Evolutionary conservation across 108 stramenopile genomes (phyloP).

Genomic region (Fistulifera pelliculosa): DNA sequence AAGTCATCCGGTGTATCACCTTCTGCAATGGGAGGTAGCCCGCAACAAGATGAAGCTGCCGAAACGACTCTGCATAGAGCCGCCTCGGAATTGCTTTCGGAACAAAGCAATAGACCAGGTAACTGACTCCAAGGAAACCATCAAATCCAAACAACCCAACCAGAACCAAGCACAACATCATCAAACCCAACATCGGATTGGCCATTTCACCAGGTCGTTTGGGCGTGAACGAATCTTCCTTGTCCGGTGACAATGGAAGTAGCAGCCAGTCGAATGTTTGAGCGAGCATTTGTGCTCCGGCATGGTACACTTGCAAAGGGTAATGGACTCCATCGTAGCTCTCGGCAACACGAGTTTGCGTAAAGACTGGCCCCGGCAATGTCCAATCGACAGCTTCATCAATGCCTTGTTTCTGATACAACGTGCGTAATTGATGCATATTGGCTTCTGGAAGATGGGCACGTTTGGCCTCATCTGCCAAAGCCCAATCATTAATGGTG

Average conservation of each 20-base stretch:
- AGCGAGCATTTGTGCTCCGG: conserved; percentile 72
- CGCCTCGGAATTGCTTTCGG: conserved; percentile 44
- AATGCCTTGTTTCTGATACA: conserved; percentile 43
- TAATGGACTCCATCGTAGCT: conserved; percentile 87
- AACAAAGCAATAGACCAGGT: conserved; percentile 60
- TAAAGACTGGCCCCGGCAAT: conserved; percentile 66
- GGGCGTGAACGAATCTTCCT: conserved; percentile 16
- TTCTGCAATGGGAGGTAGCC: background rate
- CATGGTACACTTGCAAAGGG: conserved; percentile 69
- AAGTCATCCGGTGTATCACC: background rate
- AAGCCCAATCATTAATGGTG: conserved; percentile 61
- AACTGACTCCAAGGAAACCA: conserved; percentile 78
- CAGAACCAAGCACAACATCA: conserved; percentile 47
- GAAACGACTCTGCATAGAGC: conserved; percentile 56
- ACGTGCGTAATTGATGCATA: conserved; percentile 51
- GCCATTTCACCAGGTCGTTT: conserved; percentile 62
- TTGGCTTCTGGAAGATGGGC: conserved; percentile 68
- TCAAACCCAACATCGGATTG: conserved; percentile 46
- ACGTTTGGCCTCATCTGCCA: conserved; percentile 66
- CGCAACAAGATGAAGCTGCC: conserved; percentile 26
- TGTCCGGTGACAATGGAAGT: conserved; percentile 11
- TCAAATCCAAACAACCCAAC: conserved; percentile 67
- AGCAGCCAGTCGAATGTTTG: conserved; percentile 82
- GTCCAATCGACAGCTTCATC: conserved; percentile 53
- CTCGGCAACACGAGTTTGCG: conserved; percentile 46